Conservation (phyloP, 176 grass and related monocot species). For the Musa itinerans region DNA sequence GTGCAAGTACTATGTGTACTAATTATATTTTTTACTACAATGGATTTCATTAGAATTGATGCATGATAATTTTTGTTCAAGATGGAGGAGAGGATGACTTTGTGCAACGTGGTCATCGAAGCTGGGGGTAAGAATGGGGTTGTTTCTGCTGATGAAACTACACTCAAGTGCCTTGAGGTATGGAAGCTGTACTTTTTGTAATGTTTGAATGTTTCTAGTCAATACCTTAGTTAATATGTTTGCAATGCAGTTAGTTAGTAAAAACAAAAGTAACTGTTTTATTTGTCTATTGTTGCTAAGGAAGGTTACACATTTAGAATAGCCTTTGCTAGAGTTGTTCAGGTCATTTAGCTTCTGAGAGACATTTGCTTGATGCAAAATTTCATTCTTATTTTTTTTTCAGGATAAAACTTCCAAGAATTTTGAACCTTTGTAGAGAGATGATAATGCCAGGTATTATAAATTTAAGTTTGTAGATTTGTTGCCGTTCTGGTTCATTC, state of each 20-base stretch:
- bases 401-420: constrained; percentile 61
- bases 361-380: constrained; percentile 16
- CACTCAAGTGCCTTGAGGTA: constrained; percentile 95
- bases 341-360: not conserved
- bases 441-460: constrained; percentile 57
- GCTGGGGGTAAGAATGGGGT: constrained; percentile 90
- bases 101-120: constrained; percentile 94
- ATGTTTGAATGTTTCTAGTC: not conserved
- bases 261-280: not conserved
- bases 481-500: not conserved
- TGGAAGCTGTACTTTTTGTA: not conserved
- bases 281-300: not conserved
- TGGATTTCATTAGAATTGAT: constrained; percentile 16
- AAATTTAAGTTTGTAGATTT: not conserved
- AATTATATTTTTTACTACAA: constrained; percentile 3
- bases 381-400: constrained; percentile 8
- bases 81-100: constrained; percentile 97
- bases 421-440: constrained; percentile 73
- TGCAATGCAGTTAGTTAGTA: too few relatives aligned
- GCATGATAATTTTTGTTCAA: constrained; percentile 18
- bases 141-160: constrained; percentile 70
- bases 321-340: not conserved
- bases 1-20: constrained; percentile 31
- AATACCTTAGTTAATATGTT: not conserved
- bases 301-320: not conserved